Conservation (phyloP, 345 rosid genomes). For the Stellera chamaejasme region DNA sequence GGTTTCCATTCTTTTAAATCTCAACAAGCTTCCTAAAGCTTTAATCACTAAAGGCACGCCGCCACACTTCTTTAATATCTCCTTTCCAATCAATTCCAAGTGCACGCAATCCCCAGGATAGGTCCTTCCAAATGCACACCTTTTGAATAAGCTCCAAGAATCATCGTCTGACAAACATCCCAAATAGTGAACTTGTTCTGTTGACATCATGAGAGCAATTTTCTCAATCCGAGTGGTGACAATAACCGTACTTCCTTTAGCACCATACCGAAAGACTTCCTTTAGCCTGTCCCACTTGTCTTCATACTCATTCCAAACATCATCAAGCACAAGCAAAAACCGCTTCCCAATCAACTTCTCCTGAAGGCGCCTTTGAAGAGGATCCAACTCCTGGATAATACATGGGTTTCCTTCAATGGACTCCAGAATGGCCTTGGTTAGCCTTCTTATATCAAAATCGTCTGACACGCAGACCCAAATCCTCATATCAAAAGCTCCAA, state of each 20-base stretch:
- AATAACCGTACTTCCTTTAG: neutral
- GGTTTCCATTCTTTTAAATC: constrained; percentile 11
- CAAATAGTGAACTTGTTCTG: neutral
- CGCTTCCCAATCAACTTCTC: neutral
- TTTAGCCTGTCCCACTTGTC: constrained; percentile 11
- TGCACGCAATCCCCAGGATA: neutral
- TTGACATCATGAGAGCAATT: constrained; percentile 9
- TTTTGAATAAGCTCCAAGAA: constrained; percentile 7
- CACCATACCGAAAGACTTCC: neutral
- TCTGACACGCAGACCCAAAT: constrained; percentile 21
- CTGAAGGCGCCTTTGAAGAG: constrained; percentile 1
- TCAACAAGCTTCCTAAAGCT: constrained; percentile 20
- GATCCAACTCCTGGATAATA: neutral
- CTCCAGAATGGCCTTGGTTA: constrained; percentile 8
- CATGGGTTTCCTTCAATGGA: constrained; percentile 3
- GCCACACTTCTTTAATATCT: constrained; percentile 12
- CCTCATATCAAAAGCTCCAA: constrained; percentile 6
- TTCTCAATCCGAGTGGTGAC: constrained; percentile 3
- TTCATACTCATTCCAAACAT: constrained; percentile 11
- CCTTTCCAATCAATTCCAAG: constrained; percentile 1
- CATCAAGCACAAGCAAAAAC: constrained; percentile 8
- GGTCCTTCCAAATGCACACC: constrained; percentile 8
- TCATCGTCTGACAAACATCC: constrained; percentile 5
- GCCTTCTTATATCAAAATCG: constrained; percentile 12
- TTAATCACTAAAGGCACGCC: constrained; percentile 13